These are phyloP conservation scores for Saturnispora sanitii DNA, from an alignment of 805 yeast species.

Conservation along the genomic window DNA sequence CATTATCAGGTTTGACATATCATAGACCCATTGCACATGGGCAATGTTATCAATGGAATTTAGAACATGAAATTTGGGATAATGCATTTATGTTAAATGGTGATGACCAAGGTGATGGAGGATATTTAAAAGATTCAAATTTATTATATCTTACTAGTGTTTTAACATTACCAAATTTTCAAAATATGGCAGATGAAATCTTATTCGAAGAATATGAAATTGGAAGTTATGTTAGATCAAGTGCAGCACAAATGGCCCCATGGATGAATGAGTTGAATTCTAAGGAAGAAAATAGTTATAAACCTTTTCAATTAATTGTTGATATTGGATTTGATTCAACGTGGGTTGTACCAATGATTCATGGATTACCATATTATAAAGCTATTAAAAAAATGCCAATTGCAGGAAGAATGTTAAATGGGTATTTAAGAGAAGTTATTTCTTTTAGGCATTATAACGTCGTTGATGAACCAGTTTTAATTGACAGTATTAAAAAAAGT, in stretches of 20 bases:
- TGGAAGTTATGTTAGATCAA: conserved; percentile 55
- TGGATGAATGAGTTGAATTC: conserved; percentile 28
- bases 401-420: conserved; percentile 80
- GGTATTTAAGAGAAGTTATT: conserved; percentile 71
- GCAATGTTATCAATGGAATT: conserved; percentile 83
- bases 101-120: conserved; percentile 25
- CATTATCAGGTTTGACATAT: conserved; percentile 51
- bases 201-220: conserved; percentile 92
- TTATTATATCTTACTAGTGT: conserved; percentile 74
- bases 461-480: conserved; percentile 77
- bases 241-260: conserved; percentile 52
- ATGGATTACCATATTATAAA: conserved; percentile 65
- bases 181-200: conserved; percentile 81
- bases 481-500: conserved; percentile 77
- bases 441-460: conserved; percentile 91
- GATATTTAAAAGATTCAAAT: conserved; percentile 40
- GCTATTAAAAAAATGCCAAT: conserved; percentile 73
- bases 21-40: conserved; percentile 85
- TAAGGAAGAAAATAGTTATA: conserved; percentile 10
- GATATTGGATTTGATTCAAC: conserved; percentile 88
- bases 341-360: conserved; percentile 75
- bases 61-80: conserved; percentile 88
- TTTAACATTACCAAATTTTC: conserved; percentile 68
- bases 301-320: conserved; percentile 66
- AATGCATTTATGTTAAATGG: conserved; percentile 42